phyloP scores from a whole-genome alignment of 2,329 filamentous ascomycete genomes.

The Ophiocordyceps camponoti-saundersi region DNA sequence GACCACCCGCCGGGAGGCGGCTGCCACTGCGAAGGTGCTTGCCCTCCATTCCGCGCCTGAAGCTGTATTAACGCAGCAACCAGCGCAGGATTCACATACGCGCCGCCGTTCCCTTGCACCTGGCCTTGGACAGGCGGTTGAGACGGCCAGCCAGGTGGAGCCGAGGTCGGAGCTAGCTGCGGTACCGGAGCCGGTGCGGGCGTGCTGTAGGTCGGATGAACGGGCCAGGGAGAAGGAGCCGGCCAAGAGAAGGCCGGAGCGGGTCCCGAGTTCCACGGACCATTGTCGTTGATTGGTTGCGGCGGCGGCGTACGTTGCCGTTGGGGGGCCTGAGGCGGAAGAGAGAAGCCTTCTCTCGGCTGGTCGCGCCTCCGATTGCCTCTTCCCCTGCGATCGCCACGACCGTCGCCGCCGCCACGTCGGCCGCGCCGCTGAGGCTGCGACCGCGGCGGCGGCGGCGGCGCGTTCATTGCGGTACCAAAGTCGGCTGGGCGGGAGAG shows the following conservation, averaged over 20 bases:
- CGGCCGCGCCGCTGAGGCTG: constrained; percentile 21
- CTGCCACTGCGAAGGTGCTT: neutral
- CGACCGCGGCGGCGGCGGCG: constrained; percentile 12
- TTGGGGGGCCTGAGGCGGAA: constrained; percentile 16
- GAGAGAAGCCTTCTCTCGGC: constrained; percentile 24
- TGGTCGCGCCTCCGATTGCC: constrained; percentile 19
- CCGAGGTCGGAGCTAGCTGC: constrained; percentile 23
- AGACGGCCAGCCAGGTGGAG: constrained; percentile 14
- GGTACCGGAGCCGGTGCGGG: constrained; percentile 19
- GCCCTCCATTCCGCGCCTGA: constrained; percentile 8
- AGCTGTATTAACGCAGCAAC: constrained; percentile 32
- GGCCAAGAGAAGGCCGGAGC: constrained; percentile 24
- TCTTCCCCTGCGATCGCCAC: constrained; percentile 25
- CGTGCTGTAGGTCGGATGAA: constrained; percentile 8
- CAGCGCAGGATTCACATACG: constrained; percentile 41
- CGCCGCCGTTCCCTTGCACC: constrained; percentile 16
- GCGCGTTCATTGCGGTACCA: constrained; percentile 25
- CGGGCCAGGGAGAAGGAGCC: constrained; percentile 21
- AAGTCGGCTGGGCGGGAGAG: constrained; percentile 51
- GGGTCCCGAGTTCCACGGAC: constrained; percentile 5
- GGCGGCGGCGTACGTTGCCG: constrained; percentile 5
- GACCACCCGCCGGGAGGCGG: neutral
- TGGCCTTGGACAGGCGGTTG: constrained; percentile 16
- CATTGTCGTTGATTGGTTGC: constrained; percentile 5
- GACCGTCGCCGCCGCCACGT: constrained; percentile 9